Percentiles rank a stretch among this genome's conserved stretches.
Evolutionary conservation across 805 yeast species (phyloP).

Genomic region (Pichia californica): DNA sequence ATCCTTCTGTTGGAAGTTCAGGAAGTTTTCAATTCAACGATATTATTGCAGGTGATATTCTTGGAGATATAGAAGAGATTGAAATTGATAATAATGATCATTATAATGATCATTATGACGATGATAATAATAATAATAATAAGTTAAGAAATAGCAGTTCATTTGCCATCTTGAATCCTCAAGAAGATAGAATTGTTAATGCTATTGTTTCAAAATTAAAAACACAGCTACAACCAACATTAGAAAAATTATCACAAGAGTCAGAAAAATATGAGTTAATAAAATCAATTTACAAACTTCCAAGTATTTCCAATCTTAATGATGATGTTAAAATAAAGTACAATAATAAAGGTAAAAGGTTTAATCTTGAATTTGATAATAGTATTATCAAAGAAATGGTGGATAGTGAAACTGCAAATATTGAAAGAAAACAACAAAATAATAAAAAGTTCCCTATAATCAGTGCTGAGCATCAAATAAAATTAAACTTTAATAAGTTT

Average conservation of each 20-base stretch:
- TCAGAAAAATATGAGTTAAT: slow-evolving; percentile 21
- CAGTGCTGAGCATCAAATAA: slow-evolving; percentile 11
- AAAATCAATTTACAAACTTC: slow-evolving; percentile 22
- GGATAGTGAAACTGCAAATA: slow-evolving; percentile 2
- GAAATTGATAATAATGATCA: neutral
- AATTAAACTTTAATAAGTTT: slow-evolving; percentile 11
- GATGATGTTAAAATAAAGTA: slow-evolving; percentile 8
- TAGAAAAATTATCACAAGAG: slow-evolving; percentile 15
- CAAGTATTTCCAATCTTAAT: slow-evolving; percentile 22
- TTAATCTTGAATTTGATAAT: slow-evolving; percentile 12
- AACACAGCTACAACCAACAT: slow-evolving; percentile 20
- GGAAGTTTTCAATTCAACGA: slow-evolving; percentile 6
- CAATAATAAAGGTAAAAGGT: slow-evolving; percentile 6
- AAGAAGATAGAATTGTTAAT: slow-evolving; percentile 7
- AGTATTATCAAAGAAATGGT: slow-evolving; percentile 7
- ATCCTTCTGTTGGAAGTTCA: neutral
- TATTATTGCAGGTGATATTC: slow-evolving; percentile 2
- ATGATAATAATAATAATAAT: neutral
- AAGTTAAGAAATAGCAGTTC: no score
- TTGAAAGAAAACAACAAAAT: neutral
- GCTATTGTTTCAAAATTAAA: slow-evolving; percentile 14
- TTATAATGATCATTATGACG: neutral
- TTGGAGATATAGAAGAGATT: neutral
- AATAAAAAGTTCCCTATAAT: neutral
- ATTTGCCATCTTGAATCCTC: neutral